These are phyloP conservation scores for Capronia epimyces DNA, from an alignment of 2,329 filamentous ascomycete species.

Conservation along the genomic window DNA sequence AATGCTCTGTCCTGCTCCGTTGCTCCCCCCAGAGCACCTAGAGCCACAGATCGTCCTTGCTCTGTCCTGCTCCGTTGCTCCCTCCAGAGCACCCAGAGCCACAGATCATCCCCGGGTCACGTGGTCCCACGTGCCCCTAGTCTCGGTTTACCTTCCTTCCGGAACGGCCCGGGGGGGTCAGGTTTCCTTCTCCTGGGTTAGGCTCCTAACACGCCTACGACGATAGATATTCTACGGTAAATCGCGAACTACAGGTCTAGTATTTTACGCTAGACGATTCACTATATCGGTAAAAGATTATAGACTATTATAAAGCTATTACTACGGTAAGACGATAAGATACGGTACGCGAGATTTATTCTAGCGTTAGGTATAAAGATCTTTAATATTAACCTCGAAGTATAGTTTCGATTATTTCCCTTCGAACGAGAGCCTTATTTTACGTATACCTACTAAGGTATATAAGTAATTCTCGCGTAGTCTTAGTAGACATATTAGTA, in stretches of 20 bases:
- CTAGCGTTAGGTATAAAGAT: background rate
- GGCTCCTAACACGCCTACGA: no score
- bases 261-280: background rate
- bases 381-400: conserved; percentile 3
- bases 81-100: no score
- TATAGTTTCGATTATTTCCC: conserved; percentile 16
- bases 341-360: conserved; percentile 5
- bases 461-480: conserved; percentile 11
- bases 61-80: no score
- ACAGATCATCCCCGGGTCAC: no score
- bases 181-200: no score
- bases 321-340: conserved; percentile 14
- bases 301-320: background rate
- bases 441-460: conserved; percentile 9
- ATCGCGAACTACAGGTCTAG: background rate
- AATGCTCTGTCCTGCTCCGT: no score
- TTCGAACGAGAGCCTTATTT: conserved; percentile 6
- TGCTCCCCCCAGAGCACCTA: no score
- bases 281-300: background rate
- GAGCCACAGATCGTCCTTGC: no score
- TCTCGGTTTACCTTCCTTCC: no score
- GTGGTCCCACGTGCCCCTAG: no score
- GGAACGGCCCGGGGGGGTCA: no score
- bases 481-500: conserved; percentile 5
- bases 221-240: background rate